These are phyloP conservation scores for Colletotrichum chlorophyti DNA, from an alignment of 2,329 filamentous ascomycete genomes.

Conservation along the genomic window DNA sequence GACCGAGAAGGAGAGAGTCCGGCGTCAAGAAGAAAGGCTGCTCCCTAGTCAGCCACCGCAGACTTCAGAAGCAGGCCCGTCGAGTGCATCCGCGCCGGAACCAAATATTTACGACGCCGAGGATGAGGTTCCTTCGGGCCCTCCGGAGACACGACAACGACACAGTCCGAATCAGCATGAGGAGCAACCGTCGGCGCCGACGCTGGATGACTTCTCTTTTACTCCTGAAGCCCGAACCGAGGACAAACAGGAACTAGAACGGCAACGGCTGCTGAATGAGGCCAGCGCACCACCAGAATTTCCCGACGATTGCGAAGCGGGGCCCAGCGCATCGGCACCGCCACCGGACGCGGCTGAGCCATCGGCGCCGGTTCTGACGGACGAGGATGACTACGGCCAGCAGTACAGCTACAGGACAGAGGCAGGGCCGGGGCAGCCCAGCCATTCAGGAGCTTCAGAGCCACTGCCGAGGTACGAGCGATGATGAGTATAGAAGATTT, in stretches of 20 bases:
- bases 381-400: constrained; percentile 59
- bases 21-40: constrained; percentile 78
- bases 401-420: constrained; percentile 32
- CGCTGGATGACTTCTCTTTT: constrained; percentile 50
- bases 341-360: constrained; percentile 44
- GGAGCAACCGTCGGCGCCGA: constrained; percentile 50
- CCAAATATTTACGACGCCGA: constrained; percentile 57
- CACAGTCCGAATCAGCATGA: constrained; percentile 32
- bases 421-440: constrained; percentile 10
- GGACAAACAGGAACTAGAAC: constrained; percentile 82
- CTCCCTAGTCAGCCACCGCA: constrained; percentile 79
- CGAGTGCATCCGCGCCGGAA: constrained; percentile 34
- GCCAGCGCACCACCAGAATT: constrained; percentile 69
- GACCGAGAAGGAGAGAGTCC: constrained; percentile 83
- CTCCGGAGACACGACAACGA: constrained; percentile 27
- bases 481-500: constrained; percentile 28
- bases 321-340: constrained; percentile 39
- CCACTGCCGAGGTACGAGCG: constrained; percentile 44
- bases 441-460: constrained; percentile 32
- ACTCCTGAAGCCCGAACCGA: constrained; percentile 53
- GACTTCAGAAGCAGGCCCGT: constrained; percentile 42
- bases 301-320: constrained; percentile 56
- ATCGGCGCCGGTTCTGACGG: constrained; percentile 64
- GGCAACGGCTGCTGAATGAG: constrained; percentile 66
- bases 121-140: constrained; percentile 42